Evolutionary conservation across 495 filamentous ascomycete species (phyloP).

Genomic region (Penicillium salamii): DNA sequence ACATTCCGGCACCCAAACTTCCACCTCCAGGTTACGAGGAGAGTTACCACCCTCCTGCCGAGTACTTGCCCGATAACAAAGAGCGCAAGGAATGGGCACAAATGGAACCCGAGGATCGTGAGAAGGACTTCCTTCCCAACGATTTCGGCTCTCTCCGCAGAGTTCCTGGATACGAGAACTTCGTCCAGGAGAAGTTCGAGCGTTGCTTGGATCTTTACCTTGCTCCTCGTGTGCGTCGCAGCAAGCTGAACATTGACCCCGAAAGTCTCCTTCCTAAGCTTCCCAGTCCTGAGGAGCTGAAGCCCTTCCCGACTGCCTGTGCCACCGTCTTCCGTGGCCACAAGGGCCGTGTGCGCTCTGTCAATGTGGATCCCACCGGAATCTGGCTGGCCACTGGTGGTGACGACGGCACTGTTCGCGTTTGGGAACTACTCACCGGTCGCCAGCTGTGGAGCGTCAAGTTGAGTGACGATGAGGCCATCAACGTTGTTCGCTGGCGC

Average conservation of each 20-base stretch:
- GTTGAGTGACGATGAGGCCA: slow-evolving; percentile 74
- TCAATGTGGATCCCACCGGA: slow-evolving; percentile 74
- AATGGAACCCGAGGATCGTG: slow-evolving; percentile 82
- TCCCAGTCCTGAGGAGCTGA: slow-evolving; percentile 87
- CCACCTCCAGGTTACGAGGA: slow-evolving; percentile 92
- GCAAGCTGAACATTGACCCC: slow-evolving; percentile 94
- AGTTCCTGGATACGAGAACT: slow-evolving; percentile 87
- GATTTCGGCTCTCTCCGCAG: slow-evolving; percentile 79
- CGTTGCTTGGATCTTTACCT: slow-evolving; percentile 93
- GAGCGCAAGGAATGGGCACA: slow-evolving; percentile 90
- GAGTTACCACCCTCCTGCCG: slow-evolving; percentile 93
- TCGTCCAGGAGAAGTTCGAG: slow-evolving; percentile 95
- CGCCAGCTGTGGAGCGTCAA: slow-evolving; percentile 83
- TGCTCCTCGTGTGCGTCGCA: slow-evolving; percentile 85
- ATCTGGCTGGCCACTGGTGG: slow-evolving; percentile 85
- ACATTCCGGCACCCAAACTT: slow-evolving; percentile 93
- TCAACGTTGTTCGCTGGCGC: slow-evolving; percentile 87
- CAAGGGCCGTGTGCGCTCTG: slow-evolving; percentile 79
- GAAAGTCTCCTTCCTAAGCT: slow-evolving; percentile 90
- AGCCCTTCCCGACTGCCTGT: slow-evolving; percentile 87
- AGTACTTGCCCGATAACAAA: slow-evolving; percentile 83
- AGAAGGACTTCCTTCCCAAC: slow-evolving; percentile 82
- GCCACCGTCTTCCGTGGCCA: slow-evolving; percentile 84
- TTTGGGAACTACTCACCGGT: slow-evolving; percentile 88
- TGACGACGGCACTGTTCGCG: slow-evolving; percentile 86